Evolutionary conservation across 768 basidiomycete species (phyloP).

Genomic region (Suillus discolor): DNA sequence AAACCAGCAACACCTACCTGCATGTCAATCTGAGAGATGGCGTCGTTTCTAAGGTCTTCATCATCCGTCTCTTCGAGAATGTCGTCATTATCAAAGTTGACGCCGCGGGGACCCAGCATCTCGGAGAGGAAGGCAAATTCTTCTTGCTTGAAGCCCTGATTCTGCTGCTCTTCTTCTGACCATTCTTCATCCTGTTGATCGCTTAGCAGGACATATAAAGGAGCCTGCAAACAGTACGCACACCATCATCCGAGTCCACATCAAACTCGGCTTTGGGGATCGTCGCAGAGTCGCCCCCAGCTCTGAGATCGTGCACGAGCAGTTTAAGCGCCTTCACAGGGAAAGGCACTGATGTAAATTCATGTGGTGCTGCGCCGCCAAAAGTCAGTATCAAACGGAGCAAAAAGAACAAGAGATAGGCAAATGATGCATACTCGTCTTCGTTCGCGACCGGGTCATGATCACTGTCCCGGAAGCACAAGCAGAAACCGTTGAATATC

Average conservation of each 20-base stretch:
- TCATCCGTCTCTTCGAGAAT: constrained; percentile 76
- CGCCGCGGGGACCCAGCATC: constrained; percentile 72
- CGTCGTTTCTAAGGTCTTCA: constrained; percentile 86
- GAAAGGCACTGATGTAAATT: constrained; percentile 87
- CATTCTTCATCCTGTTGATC: constrained; percentile 80
- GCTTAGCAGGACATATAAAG: constrained; percentile 6
- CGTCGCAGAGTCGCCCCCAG: constrained; percentile 72
- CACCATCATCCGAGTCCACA: constrained; percentile 77
- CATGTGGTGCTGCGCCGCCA: constrained; percentile 66
- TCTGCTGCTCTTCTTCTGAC: constrained; percentile 70
- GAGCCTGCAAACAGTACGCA: constrained; percentile 32
- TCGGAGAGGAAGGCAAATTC: constrained; percentile 86
- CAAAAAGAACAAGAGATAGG: constrained; percentile 16
- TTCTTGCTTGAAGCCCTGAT: constrained; percentile 64
- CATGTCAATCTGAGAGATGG: constrained; percentile 86
- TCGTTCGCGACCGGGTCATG: constrained; percentile 93
- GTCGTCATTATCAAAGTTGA: constrained; percentile 77
- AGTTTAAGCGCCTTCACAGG: constrained; percentile 92
- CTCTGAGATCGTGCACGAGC: constrained; percentile 80
- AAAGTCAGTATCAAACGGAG: constrained; percentile 21
- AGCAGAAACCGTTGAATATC: constrained; percentile 19
- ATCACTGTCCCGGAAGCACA: constrained; percentile 64
- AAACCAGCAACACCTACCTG: constrained; percentile 39
- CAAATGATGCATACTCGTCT: constrained; percentile 61
- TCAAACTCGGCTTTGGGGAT: constrained; percentile 62